phyloP scores from a whole-genome alignment of 306 rosid genomes.

The Pyrus betulifolia region DNA sequence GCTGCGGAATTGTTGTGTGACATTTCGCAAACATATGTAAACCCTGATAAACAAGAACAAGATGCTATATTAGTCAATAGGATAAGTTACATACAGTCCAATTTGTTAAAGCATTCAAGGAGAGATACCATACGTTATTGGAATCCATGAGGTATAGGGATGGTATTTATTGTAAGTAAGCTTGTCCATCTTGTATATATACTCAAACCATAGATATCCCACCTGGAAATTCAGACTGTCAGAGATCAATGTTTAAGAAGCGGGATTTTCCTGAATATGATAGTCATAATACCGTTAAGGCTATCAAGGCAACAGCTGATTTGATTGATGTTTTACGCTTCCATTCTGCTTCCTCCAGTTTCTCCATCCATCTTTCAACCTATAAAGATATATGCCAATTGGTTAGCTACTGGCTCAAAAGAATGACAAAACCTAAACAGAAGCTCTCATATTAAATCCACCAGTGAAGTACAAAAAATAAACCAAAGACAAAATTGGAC shows the following conservation, averaged over 20 bases:
- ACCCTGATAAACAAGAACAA: slow-evolving; percentile 46
- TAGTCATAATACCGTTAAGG: slow-evolving; percentile 43
- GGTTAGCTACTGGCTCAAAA: slow-evolving; percentile 7
- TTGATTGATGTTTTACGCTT: slow-evolving; percentile 73
- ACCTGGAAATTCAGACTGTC: slow-evolving; percentile 36
- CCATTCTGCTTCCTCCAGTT: slow-evolving; percentile 79
- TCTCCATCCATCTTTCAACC: slow-evolving; percentile 96
- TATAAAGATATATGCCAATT: slow-evolving; percentile 25
- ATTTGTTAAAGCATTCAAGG: slow-evolving; percentile 7
- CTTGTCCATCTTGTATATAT: slow-evolving; percentile 86
- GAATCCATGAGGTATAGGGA: slow-evolving; percentile 98
- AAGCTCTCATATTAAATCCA: slow-evolving; percentile 3
- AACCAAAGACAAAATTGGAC: neutral
- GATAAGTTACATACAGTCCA: slow-evolving; percentile 4
- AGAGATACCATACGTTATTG: slow-evolving; percentile 69
- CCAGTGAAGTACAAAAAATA: slow-evolving; percentile 1
- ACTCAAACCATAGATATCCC: slow-evolving; percentile 85
- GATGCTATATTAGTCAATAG: slow-evolving; percentile 9
- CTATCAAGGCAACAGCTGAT: slow-evolving; percentile 46
- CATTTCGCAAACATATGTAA: slow-evolving; percentile 78
- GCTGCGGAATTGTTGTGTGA: slow-evolving; percentile 75
- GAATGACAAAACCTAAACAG: neutral
- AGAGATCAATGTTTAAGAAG: slow-evolving; percentile 9
- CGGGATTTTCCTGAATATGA: slow-evolving; percentile 2
- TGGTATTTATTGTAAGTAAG: slow-evolving; percentile 78